Evolutionary conservation across 2,329 filamentous ascomycete genomes (phyloP).

Genomic region (Ophiobolus disseminans): DNA sequence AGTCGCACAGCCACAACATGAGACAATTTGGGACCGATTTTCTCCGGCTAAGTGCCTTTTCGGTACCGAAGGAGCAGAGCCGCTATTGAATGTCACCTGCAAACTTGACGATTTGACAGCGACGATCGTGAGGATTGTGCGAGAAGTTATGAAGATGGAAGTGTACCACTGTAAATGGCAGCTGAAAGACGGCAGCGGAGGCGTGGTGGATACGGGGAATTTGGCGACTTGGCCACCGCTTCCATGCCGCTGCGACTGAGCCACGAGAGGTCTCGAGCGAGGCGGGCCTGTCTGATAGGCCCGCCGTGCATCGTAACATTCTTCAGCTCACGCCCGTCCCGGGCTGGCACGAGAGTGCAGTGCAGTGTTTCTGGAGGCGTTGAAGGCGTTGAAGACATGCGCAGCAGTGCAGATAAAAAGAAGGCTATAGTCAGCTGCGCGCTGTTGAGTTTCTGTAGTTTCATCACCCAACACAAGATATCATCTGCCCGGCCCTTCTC

Average conservation of each 20-base stretch:
- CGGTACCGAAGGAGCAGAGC: conserved; percentile 1
- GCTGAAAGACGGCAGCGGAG: background rate
- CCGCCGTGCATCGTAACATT: conserved; percentile 5
- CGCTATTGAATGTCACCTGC: background rate
- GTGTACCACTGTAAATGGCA: background rate
- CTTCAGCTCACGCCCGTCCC: conserved; percentile 10
- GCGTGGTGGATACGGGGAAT: background rate
- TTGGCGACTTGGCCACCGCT: conserved; percentile 5
- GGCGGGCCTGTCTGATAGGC: conserved; percentile 3
- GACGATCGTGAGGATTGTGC: background rate
- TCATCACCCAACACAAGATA: conserved; percentile 3
- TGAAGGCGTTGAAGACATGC: background rate
- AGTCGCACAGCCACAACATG: conserved; percentile 12
- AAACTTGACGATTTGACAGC: background rate
- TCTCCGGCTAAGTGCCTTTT: background rate
- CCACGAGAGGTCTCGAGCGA: conserved; percentile 11
- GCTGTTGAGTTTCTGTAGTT: conserved; percentile 11
- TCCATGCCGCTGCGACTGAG: conserved; percentile 5
- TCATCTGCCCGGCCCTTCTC: conserved; percentile 3
- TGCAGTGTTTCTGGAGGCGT: conserved; percentile 3
- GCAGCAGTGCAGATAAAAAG: conserved; percentile 6
- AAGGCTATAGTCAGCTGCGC: background rate
- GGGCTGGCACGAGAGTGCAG: conserved; percentile 8
- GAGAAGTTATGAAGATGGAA: background rate
- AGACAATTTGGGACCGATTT: conserved; percentile 4